A percentile compares a stretch with the other conserved stretches of the same genome.
Evolutionary conservation across 2,329 filamentous ascomycete species (phyloP).

Genomic region (Dactylellina cionopaga): DNA sequence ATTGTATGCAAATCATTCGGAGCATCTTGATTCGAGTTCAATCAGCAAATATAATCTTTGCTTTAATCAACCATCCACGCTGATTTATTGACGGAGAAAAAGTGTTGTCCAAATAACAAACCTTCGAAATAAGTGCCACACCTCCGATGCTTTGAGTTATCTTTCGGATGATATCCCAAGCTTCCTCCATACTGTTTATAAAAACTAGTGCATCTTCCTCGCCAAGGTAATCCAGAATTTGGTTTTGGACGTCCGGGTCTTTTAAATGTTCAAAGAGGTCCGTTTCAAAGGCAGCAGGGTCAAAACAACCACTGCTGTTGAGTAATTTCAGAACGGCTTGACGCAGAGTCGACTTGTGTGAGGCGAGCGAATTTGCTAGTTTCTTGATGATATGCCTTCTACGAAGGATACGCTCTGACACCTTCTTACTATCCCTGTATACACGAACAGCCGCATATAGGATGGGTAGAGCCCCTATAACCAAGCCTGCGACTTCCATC

Average conservation of each 20-base stretch:
- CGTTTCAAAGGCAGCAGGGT: constrained; percentile 16
- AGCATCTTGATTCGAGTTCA: neutral
- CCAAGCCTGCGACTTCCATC: constrained; percentile 41
- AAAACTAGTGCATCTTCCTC: constrained; percentile 12
- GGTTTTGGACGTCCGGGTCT: constrained; percentile 22
- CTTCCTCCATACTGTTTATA: neutral
- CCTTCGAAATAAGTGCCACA: constrained; percentile 22
- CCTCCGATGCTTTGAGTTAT: constrained; percentile 31
- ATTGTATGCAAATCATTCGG: constrained; percentile 32
- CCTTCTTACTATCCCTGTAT: constrained; percentile 32
- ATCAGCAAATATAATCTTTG: neutral
- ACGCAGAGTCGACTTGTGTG: constrained; percentile 16
- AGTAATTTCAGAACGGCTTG: constrained; percentile 30
- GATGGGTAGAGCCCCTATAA: constrained; percentile 44
- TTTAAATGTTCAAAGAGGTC: constrained; percentile 23
- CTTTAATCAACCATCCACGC: neutral
- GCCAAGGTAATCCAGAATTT: constrained; percentile 33
- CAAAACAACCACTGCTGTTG: constrained; percentile 19
- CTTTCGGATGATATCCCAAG: constrained; percentile 9
- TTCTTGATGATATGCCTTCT: constrained; percentile 30
- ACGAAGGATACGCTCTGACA: constrained; percentile 11
- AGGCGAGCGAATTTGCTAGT: constrained; percentile 27
- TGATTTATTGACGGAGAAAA: too few species aligned
- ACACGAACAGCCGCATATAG: constrained; percentile 22
- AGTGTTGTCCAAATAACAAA: neutral